phyloP scores from a whole-genome alignment of 768 basidiomycete species.

The Rhodotorula kratochvilovae region DNA sequence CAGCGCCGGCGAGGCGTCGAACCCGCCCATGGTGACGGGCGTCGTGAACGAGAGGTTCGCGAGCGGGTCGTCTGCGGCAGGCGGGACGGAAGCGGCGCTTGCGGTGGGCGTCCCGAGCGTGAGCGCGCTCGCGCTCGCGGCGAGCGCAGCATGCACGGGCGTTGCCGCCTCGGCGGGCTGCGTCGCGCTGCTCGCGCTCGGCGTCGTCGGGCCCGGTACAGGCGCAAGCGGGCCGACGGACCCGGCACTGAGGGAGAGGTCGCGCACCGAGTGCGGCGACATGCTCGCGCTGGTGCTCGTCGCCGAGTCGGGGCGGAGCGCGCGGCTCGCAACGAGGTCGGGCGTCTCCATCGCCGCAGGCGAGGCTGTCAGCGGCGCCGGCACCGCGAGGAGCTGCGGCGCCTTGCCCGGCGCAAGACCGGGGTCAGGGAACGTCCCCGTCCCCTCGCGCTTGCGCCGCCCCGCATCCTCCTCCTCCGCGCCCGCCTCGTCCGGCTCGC shows the following conservation, averaged over 20 bases:
- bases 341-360: neutral
- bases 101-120: neutral
- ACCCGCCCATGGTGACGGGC: neutral
- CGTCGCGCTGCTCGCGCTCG: neutral
- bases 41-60: neutral
- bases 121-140: slow-evolving; percentile 1
- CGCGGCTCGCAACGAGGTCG: neutral
- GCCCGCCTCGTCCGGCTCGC: neutral
- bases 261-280: slow-evolving; percentile 3
- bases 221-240: neutral
- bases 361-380: neutral
- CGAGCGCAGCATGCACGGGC: neutral
- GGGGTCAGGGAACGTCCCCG: neutral
- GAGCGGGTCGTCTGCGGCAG: neutral
- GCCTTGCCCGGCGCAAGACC: neutral
- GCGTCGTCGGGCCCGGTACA: neutral
- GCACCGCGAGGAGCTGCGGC: neutral
- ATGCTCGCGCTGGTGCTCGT: slow-evolving; percentile 1
- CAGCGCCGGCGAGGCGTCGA: neutral
- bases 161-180: neutral
- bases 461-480: neutral
- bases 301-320: slow-evolving; percentile 9
- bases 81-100: neutral
- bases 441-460: neutral
- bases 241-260: neutral